phyloP scores from a whole-genome alignment of 352 stramenopile genomes.

The Globisporangium nodosum region DNA sequence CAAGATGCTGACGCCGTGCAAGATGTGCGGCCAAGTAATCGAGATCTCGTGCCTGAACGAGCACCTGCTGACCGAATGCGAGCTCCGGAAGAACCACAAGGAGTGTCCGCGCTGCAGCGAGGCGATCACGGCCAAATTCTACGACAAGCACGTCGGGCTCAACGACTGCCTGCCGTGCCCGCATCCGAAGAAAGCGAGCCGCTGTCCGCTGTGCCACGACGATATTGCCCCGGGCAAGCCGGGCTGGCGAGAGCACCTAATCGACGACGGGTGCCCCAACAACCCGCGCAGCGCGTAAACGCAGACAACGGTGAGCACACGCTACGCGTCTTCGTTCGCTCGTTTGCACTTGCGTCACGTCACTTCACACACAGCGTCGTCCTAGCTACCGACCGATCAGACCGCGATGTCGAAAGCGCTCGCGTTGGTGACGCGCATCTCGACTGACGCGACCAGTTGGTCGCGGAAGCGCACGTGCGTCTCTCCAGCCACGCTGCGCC shows the following conservation, averaged over 20 bases:
- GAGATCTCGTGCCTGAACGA: conserved; percentile 89
- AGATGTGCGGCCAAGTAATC: conserved; percentile 91
- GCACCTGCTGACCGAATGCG: conserved; percentile 87
- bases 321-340: not conserved
- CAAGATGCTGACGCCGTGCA: conserved; percentile 89
- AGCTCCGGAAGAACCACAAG: conserved; percentile 78
- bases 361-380: not conserved
- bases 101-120: conserved; percentile 77
- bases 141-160: conserved; percentile 69
- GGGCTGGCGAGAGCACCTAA: conserved; percentile 65
- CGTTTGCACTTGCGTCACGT: not conserved
- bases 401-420: not conserved
- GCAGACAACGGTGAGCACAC: not conserved
- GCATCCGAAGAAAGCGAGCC: conserved; percentile 53
- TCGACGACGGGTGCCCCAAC: conserved; percentile 64
- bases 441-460: conserved; percentile 3
- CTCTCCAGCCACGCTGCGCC: conserved; percentile 15
- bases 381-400: not conserved
- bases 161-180: conserved; percentile 64
- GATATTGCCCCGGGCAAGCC: conserved; percentile 57
- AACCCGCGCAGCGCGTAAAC: conserved; percentile 49
- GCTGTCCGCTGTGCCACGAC: conserved; percentile 81
- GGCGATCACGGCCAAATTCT: conserved; percentile 82
- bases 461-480: conserved; percentile 24
- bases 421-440: conserved; percentile 1